phyloP scores from a whole-genome alignment of 805 yeast species.

The Candida vartiovaarae region DNA sequence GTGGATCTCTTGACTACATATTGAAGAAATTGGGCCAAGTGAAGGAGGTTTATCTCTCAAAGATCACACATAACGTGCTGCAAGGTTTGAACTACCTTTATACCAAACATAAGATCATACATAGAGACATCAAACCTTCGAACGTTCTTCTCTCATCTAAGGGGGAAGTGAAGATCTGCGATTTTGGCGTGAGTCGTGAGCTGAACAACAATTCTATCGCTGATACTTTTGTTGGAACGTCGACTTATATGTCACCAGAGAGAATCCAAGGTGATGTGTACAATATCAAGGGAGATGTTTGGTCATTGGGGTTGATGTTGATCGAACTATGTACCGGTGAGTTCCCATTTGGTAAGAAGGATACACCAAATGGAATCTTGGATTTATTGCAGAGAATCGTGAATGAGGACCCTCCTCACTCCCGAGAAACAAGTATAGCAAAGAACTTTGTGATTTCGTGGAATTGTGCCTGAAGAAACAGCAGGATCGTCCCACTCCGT shows the following conservation, averaged over 20 bases:
- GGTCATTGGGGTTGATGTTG: slow-evolving; percentile 92
- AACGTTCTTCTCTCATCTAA: slow-evolving; percentile 81
- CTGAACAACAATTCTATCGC: slow-evolving; percentile 83
- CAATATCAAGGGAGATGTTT: slow-evolving; percentile 92
- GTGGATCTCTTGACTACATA: slow-evolving; percentile 85
- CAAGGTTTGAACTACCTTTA: slow-evolving; percentile 80
- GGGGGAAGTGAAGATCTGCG: slow-evolving; percentile 89
- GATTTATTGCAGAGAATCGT: slow-evolving; percentile 90
- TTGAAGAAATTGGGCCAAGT: slow-evolving; percentile 53
- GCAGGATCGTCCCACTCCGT: slow-evolving; percentile 60
- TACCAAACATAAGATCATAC: slow-evolving; percentile 80
- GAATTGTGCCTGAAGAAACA: slow-evolving; percentile 70
- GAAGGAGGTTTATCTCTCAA: slow-evolving; percentile 62
- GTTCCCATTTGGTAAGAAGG: slow-evolving; percentile 66
- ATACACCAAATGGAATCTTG: slow-evolving; percentile 76
- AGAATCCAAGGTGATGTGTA: slow-evolving; percentile 92
- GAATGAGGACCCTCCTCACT: slow-evolving; percentile 85
- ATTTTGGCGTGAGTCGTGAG: slow-evolving; percentile 93
- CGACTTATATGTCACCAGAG: slow-evolving; percentile 97
- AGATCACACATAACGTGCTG: slow-evolving; percentile 68
- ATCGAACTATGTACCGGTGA: slow-evolving; percentile 83
- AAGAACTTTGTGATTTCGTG: slow-evolving; percentile 58
- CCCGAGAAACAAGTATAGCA: slow-evolving; percentile 33
- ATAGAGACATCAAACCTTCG: slow-evolving; percentile 93
- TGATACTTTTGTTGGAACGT: slow-evolving; percentile 96